Evolutionary conservation across 2,329 filamentous ascomycete species (phyloP).

Genomic region (Tolypocladium ovalisporum): DNA sequence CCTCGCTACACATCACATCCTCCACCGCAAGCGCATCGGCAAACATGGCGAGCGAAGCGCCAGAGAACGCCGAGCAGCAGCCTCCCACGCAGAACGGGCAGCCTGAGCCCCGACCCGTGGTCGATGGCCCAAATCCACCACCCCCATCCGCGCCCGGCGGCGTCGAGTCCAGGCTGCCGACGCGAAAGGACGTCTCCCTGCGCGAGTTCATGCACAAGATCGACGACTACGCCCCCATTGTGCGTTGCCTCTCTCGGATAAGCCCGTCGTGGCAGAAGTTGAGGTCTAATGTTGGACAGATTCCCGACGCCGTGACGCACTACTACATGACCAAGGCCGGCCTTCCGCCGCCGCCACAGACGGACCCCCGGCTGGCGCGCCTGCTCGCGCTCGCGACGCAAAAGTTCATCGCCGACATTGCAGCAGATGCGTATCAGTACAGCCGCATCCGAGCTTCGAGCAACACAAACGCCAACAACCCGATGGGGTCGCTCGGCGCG

Average conservation of each 20-base stretch:
- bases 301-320: constrained; percentile 92
- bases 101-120: constrained; percentile 7
- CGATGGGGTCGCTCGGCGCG: constrained; percentile 76
- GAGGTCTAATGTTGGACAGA: constrained; percentile 39
- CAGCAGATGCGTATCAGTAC: constrained; percentile 96
- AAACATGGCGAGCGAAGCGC: constrained; percentile 25
- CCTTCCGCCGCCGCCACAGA: constrained; percentile 83
- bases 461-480: constrained; percentile 73
- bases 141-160: constrained; percentile 35
- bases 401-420: constrained; percentile 97
- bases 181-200: constrained; percentile 83
- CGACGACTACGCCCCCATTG: constrained; percentile 96
- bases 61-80: constrained; percentile 20
- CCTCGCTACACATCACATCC: background rate
- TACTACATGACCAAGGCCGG: constrained; percentile 97
- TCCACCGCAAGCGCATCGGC: background rate
- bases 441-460: constrained; percentile 88
- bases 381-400: constrained; percentile 95
- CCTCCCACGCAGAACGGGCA: constrained; percentile 16
- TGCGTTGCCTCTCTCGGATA: constrained; percentile 32
- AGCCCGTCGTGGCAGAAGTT: background rate
- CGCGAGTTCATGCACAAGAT: constrained; percentile 92
- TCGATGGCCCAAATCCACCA: constrained; percentile 7
- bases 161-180: constrained; percentile 54
- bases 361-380: constrained; percentile 79